Evolutionary conservation across 106 monocot species (phyloP), one percentile per base, ranked within the genome.

Genomic region (Posidonia australis): DNA sequence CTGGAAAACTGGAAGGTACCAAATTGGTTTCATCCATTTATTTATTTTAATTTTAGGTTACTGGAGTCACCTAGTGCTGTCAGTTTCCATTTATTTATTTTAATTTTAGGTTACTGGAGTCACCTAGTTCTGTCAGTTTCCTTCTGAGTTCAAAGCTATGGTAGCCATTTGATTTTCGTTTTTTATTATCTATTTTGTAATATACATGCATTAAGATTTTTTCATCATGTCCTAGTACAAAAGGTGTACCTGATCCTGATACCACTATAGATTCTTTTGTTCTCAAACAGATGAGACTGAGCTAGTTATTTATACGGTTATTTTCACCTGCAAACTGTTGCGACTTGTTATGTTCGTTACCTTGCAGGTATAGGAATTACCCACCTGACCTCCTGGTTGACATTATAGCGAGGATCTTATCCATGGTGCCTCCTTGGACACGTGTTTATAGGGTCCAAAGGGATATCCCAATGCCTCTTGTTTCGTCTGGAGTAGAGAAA

Each of bases 391-490:
- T 91, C 49, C 75, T 98, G 16, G 98, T 98, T n/a, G 98, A 98
- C 67, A 85, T 98, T 55, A 62, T 98, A 60, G 98, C 98, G 16
- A 87, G 91, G 77, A 98, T 98, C 55, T 66, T 98, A 60, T 87
- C 98, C 3, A 74, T 98, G 87, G 98, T 98, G 36, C 98, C 98
- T 24, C 98, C 98, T 44, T 98, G 98, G 98, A 98, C 98, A 14
- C 90, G 98, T 58, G 91, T 98, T 46, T 98, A 98, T 67, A 73
- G 98, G 79, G 98, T 98, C 42, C 98, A 98, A 74, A 82, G 98
- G 51, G 98, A 98, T 79, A 98, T 98, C 53, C 98, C 98, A 30
- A 98, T 98, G 98, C 98, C 98, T 3, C 77, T 98, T n/a, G 98
- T 98, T 64, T 85, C 91, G 21, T 90, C 98, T 60, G 98, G 98